Evolutionary conservation across 139 green algal genomes (phyloP), one percentile per base, ranked within the genome.

Genomic region (Penium margaritaceum): DNA sequence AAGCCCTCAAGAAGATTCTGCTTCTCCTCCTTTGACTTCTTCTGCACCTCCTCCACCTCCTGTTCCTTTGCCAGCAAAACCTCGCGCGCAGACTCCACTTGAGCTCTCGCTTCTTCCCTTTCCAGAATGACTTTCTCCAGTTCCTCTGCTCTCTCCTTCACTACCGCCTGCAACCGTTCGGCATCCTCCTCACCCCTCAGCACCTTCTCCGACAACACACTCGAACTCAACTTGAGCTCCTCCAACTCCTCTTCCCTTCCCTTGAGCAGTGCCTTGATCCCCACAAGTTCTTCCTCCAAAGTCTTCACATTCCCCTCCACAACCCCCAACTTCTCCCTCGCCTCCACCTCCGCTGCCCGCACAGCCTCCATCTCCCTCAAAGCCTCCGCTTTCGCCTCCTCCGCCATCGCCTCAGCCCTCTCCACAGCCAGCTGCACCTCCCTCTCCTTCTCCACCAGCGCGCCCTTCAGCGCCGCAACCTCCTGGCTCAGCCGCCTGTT

Each of bases 11-110:
- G 27, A 17, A 33, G 46, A 27, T 24, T 55, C 24, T 74, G 67
- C 46, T 74, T 55, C 61, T 75, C 58, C 70, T 33, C 17, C 55
- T 35, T 21, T 35, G 76, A 61, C 60, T 77, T 27, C 54, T 74
- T 15, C 63, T 61, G 43, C 2, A 60, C 24, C 63, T 17, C 63
- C 24, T 57, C n/a, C 63, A 34, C 27, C 63, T 34, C 41, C 43
- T 61, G 27, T 32, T 34, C n/a, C 43, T 71, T 36, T 29, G 27
- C 29, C 47, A 5, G 53, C n/a, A 73, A 55, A 55, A 35, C 67
- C 33, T 24, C 47, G 17, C 76, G 19, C 70, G 35, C 21, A 33
- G 57, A 33, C 35, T 34, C 63, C 35, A 71, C 27, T 19, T 14
- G 24, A 36, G 21, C 68, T 30, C 41, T 75, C 68, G 69, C 41